These are phyloP conservation scores for Didymella pomorum DNA, from an alignment of 2,329 filamentous ascomycete genomes.

Conservation along the genomic window DNA sequence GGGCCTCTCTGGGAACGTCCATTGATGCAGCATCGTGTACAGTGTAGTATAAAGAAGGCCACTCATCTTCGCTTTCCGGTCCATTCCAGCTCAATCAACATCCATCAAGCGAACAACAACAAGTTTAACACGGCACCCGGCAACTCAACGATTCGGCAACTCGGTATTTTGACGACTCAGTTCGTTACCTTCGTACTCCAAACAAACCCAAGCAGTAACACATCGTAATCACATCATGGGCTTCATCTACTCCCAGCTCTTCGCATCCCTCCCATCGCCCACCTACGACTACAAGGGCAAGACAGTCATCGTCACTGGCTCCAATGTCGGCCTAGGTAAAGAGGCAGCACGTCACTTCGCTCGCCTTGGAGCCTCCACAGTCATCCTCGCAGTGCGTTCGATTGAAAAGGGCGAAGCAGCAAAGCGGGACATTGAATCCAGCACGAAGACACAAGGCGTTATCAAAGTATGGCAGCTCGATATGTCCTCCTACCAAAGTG, in stretches of 20 bases:
- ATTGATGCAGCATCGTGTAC: background rate
- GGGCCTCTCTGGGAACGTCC: background rate
- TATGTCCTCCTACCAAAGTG: conserved; percentile 28
- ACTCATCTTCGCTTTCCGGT: background rate
- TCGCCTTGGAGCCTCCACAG: conserved; percentile 26
- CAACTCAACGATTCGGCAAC: background rate
- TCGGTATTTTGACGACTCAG: background rate
- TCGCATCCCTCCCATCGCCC: conserved; percentile 40
- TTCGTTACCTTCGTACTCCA: background rate
- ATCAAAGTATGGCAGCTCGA: conserved; percentile 41
- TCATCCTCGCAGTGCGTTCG: conserved; percentile 46
- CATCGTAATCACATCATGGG: background rate
- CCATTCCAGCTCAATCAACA: background rate
- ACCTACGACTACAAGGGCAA: conserved; percentile 34
- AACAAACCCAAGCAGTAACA: background rate
- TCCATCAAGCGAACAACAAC: background rate
- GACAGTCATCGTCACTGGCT: conserved; percentile 54
- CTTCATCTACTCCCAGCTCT: conserved; percentile 31
- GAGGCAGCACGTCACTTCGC: conserved; percentile 42
- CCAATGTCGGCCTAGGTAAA: conserved; percentile 45
- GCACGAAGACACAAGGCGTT: conserved; percentile 17
- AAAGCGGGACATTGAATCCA: conserved; percentile 30
- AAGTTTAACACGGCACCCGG: background rate
- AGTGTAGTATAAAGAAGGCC: background rate
- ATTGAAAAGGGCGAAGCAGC: conserved; percentile 42